Conservation (phyloP, 805 yeast genomes). For the Ogataea corticis region DNA sequence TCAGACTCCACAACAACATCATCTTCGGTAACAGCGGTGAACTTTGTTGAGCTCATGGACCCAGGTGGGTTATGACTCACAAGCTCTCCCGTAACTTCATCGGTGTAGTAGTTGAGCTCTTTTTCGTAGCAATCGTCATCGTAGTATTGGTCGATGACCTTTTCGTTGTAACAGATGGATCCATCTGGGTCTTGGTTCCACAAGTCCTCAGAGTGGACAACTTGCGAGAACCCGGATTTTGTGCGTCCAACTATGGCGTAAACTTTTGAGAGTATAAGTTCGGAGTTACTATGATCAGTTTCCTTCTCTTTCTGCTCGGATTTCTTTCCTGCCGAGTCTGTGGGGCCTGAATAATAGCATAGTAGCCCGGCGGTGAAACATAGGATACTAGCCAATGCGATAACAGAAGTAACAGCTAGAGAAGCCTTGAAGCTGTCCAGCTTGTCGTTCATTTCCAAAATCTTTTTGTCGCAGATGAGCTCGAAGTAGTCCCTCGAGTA, state of each 20-base stretch:
- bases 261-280: neutral
- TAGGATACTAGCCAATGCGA: neutral
- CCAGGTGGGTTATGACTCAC: conserved; percentile 13
- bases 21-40: conserved; percentile 1
- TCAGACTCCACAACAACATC: conserved; percentile 11
- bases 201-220: neutral
- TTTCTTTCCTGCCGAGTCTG: neutral
- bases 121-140: conserved; percentile 11
- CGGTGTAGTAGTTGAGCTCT: conserved; percentile 14
- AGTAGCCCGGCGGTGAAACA: conserved; percentile 1
- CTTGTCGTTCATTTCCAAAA: conserved; percentile 17
- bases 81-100: conserved; percentile 23
- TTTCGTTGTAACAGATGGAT: conserved; percentile 13
- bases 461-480: conserved; percentile 19
- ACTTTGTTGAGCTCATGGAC: neutral
- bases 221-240: conserved; percentile 1
- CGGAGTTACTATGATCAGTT: neutral
- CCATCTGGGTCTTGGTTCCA: neutral
- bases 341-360: conserved; percentile 1
- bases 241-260: conserved; percentile 3
- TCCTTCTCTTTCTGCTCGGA: neutral
- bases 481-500: conserved; percentile 15
- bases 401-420: conserved; percentile 1
- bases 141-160: conserved; percentile 20
- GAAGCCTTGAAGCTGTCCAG: conserved; percentile 10